Conservation (phyloP, 2,329 filamentous ascomycete genomes). For the Emergomyces pasteurianus region DNA sequence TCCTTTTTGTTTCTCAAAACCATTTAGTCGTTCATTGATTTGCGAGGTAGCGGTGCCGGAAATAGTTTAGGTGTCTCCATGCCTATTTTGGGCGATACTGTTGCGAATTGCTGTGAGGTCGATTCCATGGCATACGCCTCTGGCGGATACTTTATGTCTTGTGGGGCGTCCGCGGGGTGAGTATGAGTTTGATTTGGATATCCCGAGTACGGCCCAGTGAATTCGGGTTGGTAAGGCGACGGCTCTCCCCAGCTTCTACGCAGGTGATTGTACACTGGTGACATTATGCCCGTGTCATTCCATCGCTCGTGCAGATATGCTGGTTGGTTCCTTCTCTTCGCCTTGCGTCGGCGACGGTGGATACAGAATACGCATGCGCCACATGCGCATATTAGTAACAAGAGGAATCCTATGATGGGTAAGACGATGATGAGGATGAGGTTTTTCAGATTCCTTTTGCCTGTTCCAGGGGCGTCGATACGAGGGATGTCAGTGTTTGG, state of each 20-base stretch:
- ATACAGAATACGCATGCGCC: constrained; percentile 33
- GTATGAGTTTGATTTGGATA: neutral
- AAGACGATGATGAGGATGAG: constrained; percentile 32
- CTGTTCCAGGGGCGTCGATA: constrained; percentile 9
- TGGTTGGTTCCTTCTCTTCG: constrained; percentile 16
- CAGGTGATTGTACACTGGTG: constrained; percentile 12
- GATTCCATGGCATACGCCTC: constrained; percentile 9
- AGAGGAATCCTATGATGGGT: constrained; percentile 31
- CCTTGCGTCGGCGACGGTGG: constrained; percentile 29
- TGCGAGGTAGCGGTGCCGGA: neutral
- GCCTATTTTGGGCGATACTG: neutral
- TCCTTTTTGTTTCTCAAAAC: too few relatives aligned
- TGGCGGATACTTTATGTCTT: constrained; percentile 10
- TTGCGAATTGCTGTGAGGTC: neutral
- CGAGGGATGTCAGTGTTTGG: constrained; percentile 17
- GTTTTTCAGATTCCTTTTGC: constrained; percentile 12
- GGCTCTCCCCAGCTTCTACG: constrained; percentile 17
- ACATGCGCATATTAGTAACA: constrained; percentile 21
- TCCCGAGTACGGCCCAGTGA: neutral
- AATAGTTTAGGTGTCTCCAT: neutral
- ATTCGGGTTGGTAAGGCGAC: neutral
- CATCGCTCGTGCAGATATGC: constrained; percentile 23
- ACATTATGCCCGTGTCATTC: constrained; percentile 23
- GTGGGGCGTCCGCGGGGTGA: neutral
- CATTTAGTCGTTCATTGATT: neutral